Base-by-base conservation (phyloP, 495 filamentous ascomycete genomes). In the Neurospora sp. region DNA sequence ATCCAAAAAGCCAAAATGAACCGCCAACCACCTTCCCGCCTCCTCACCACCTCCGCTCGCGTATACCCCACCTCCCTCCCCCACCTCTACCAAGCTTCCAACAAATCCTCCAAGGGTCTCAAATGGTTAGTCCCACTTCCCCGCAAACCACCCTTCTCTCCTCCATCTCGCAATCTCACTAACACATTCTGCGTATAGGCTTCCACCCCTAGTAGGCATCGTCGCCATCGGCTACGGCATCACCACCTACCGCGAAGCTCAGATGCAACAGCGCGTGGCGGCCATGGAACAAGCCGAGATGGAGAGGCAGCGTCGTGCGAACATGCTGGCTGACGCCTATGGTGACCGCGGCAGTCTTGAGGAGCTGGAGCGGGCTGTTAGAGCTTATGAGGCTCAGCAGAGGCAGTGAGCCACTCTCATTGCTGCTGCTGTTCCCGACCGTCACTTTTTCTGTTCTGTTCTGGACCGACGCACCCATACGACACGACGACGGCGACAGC, bases 281-380 rank as follows among this genome's bases (percentile, higher is more conserved):
- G 40, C 76, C 40, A 70, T 71, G 8, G 77, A 77, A 27, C 38
- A 73, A 35, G 77, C 72, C 40, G 79, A 79, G 68, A 71, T 73
- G 14, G 79, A 76, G 41, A 70, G 78, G 39, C 74, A 76, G 59
- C 73, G 76, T 11, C 41, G 68, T 35, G 76, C 76, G 40, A 75
- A 77, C 42, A 75, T 76, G 41, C 71, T 86, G 69, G 81, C 82
- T 81, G 86, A 90, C 40, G 88, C 89, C 1, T 90, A 89, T 48
- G 88, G 88, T n/a, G 87, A 87, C 72, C 85, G 89, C 70, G 81
- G 82, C 7, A 88, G 84, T 74, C 69, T 90, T 18, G 81, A 85
- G 22, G 88, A 87, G 79, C 79, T 90, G 44, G 86, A 89, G 75
- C 81, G 86, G 9, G 89, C 89, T n/a, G 79, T 90, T 70, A 79